These are phyloP conservation scores for Keqinozyma sinolaborantium DNA, from an alignment of 1,139 yeast species.

Conservation along the genomic window DNA sequence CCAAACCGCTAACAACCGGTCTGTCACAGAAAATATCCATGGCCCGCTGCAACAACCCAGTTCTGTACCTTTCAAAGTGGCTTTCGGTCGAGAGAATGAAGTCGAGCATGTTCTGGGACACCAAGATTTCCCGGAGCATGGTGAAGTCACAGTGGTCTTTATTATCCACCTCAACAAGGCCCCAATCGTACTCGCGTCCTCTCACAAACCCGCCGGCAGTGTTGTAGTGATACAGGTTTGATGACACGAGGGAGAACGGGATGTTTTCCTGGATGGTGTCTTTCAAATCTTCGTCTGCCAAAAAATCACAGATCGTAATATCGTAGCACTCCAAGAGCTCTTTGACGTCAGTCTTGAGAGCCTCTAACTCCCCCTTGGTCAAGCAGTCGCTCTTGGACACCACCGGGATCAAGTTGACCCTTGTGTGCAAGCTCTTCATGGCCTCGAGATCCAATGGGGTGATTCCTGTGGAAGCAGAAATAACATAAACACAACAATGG, in stretches of 20 bases:
- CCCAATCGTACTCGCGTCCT: constrained; percentile 75
- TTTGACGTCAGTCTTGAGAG: constrained; percentile 44
- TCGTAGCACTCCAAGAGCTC: constrained; percentile 41
- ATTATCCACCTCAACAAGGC: constrained; percentile 67
- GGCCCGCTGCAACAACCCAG: constrained; percentile 34
- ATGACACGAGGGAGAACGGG: constrained; percentile 64
- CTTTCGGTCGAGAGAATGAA: constrained; percentile 53
- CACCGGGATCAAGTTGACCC: constrained; percentile 75
- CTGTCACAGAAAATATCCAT: constrained; percentile 3
- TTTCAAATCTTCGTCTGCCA: constrained; percentile 37
- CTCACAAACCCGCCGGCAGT: constrained; percentile 39
- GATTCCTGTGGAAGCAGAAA: constrained; percentile 54
- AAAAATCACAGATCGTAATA: constrained; percentile 56
- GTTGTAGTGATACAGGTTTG: constrained; percentile 30
- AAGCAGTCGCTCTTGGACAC: constrained; percentile 74
- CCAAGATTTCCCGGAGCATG: constrained; percentile 47
- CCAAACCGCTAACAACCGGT: constrained; percentile 6
- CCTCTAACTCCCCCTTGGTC: constrained; percentile 34
- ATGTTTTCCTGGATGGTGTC: constrained; percentile 27
- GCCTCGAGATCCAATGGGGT: constrained; percentile 60
- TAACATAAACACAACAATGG: constrained; percentile 74
- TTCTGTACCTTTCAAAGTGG: constrained; percentile 54
- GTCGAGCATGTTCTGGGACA: constrained; percentile 56
- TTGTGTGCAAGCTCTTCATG: constrained; percentile 60
- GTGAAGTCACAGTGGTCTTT: constrained; percentile 62